Evolutionary conservation across 371 early-diverging fungal species (phyloP).

Genomic region (Mortierella sp.): DNA sequence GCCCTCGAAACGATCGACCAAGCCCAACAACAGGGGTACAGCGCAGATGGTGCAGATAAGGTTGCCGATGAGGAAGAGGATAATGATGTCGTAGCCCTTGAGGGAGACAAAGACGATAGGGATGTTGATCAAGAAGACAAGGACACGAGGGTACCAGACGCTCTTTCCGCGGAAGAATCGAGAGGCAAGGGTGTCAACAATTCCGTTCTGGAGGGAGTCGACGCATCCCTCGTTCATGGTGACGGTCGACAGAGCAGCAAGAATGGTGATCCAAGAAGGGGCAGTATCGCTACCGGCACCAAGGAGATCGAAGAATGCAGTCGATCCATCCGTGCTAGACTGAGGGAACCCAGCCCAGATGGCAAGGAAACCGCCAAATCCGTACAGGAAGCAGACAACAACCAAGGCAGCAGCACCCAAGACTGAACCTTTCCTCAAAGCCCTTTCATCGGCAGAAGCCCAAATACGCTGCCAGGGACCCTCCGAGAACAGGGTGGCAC

Average conservation of each 20-base stretch:
- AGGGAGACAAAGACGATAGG: conserved; percentile 64
- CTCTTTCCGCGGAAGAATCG: conserved; percentile 60
- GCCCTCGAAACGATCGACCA: conserved; percentile 58
- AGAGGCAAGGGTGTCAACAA: conserved; percentile 66
- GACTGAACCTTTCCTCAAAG: conserved; percentile 61
- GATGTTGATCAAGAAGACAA: conserved; percentile 67
- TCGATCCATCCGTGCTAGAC: conserved; percentile 42
- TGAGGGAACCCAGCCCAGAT: conserved; percentile 63
- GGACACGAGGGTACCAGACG: conserved; percentile 60
- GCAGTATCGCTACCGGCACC: conserved; percentile 45
- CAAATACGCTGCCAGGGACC: conserved; percentile 75
- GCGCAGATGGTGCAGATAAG: conserved; percentile 64
- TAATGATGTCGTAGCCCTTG: conserved; percentile 60
- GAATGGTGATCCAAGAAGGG: conserved; percentile 61
- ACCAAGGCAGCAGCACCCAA: conserved; percentile 59
- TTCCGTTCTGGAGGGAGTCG: conserved; percentile 70
- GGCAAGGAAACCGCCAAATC: conserved; percentile 69
- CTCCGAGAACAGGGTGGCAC: conserved; percentile 70
- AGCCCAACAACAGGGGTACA: conserved; percentile 67
- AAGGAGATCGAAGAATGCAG: conserved; percentile 66
- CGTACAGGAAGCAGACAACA: conserved; percentile 67
- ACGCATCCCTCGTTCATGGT: conserved; percentile 71
- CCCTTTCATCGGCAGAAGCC: conserved; percentile 66
- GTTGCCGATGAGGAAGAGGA: conserved; percentile 68
- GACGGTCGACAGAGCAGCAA: conserved; percentile 58